These are phyloP conservation scores for Nothophytophthora sp. DNA, from an alignment of 352 stramenopile species.

Conservation along the genomic window DNA sequence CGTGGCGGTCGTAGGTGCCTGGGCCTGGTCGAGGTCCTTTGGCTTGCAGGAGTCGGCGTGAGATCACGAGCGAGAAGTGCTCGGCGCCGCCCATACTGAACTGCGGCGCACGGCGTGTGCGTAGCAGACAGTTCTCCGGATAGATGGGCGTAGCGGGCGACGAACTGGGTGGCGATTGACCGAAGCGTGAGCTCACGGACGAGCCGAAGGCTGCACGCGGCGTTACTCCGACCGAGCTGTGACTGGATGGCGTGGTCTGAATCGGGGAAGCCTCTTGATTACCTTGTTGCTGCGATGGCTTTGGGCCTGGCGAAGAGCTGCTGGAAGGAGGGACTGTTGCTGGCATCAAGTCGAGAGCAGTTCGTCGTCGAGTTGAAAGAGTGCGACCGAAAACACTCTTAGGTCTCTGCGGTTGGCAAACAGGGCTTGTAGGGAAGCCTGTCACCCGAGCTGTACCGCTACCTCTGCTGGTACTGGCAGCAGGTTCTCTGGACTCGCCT, in stretches of 20 bases:
- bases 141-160: slow-evolving; percentile 13
- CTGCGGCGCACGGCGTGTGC: slow-evolving; percentile 16
- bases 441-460: not conserved
- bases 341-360: not conserved
- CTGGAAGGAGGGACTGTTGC: not conserved
- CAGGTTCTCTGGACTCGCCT: slow-evolving; percentile 10
- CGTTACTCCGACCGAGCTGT: not conserved
- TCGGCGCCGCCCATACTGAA: slow-evolving; percentile 30
- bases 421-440: not conserved
- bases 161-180: not conserved
- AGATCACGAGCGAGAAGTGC: slow-evolving; percentile 39
- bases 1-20: slow-evolving; percentile 38
- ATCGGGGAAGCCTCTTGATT: slow-evolving; percentile 6
- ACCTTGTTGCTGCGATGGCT: not conserved
- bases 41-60: slow-evolving; percentile 23
- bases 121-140: slow-evolving; percentile 23
- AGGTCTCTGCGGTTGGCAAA: slow-evolving; percentile 8
- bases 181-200: slow-evolving; percentile 33
- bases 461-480: not conserved
- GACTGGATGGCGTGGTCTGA: slow-evolving; percentile 1
- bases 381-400: slow-evolving; percentile 32
- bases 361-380: slow-evolving; percentile 10
- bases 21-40: slow-evolving; percentile 28
- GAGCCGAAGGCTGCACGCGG: slow-evolving; percentile 28
- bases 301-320: not conserved